Percentiles rank a stretch among this genome's conserved stretches.
phyloP scores from a whole-genome alignment of 805 yeast species.

The Starmerella powellii region DNA sequence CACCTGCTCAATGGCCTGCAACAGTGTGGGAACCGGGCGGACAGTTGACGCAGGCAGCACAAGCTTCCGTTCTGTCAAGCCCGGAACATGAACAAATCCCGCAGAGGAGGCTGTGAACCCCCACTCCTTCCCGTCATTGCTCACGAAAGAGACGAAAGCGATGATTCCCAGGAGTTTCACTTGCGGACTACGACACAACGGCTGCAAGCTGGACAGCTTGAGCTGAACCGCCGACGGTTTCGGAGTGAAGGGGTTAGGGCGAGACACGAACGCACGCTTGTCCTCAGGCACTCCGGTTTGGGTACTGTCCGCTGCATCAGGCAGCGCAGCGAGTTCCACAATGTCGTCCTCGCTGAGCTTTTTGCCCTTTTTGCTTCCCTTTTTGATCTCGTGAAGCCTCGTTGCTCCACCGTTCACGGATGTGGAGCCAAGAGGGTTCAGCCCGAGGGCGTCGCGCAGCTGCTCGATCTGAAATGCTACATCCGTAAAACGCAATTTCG shows the following conservation, averaged over 20 bases:
- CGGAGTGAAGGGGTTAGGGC: slow-evolving; percentile 19
- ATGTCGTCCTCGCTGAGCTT: slow-evolving; percentile 11
- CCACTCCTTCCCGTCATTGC: slow-evolving; percentile 68
- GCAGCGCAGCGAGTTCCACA: slow-evolving; percentile 6
- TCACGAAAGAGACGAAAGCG: slow-evolving; percentile 58
- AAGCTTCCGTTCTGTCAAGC: slow-evolving; percentile 51
- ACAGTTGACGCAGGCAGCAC: slow-evolving; percentile 8
- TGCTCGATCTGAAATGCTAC: slow-evolving; percentile 52
- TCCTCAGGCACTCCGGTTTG: not conserved
- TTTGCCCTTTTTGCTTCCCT: slow-evolving; percentile 15
- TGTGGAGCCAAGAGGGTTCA: slow-evolving; percentile 38
- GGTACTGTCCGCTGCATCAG: not conserved
- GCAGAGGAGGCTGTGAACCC: slow-evolving; percentile 66
- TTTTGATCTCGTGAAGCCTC: slow-evolving; percentile 17
- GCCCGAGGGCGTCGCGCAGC: slow-evolving; percentile 49
- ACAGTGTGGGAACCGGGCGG: slow-evolving; percentile 37
- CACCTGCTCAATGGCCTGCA: slow-evolving; percentile 46
- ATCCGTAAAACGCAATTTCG: slow-evolving; percentile 47
- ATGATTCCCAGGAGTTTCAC: slow-evolving; percentile 60
- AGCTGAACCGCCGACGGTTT: slow-evolving; percentile 43
- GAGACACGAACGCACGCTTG: slow-evolving; percentile 7
- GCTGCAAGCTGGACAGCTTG: slow-evolving; percentile 71
- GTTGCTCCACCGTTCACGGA: slow-evolving; percentile 36
- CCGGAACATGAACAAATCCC: slow-evolving; percentile 65
- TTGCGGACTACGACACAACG: slow-evolving; percentile 49